A percentile compares a stretch with the other conserved stretches of the same genome.
Evolutionary conservation across 1,139 yeast species (phyloP).

Genomic region (Wickerhamiella infanticola): DNA sequence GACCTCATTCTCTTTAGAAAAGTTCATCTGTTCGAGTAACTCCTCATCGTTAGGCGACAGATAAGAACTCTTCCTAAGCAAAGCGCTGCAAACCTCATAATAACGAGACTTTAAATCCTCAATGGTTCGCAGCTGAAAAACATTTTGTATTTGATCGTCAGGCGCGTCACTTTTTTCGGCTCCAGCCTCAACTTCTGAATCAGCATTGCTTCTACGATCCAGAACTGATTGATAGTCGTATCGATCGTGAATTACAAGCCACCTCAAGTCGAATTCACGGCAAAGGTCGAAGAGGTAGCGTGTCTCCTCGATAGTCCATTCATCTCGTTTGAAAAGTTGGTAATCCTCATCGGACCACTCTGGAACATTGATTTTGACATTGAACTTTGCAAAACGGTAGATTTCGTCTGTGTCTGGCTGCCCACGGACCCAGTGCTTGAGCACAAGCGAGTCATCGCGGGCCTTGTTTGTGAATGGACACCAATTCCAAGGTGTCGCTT

Average conservation of each 20-base stretch:
- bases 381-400: conserved; percentile 62
- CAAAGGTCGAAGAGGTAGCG: conserved; percentile 59
- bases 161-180: conserved; percentile 9
- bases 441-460: conserved; percentile 31
- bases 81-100: conserved; percentile 41
- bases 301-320: conserved; percentile 73
- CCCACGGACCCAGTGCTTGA: conserved; percentile 84
- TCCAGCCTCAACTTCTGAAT: background rate
- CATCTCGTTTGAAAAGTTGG: conserved; percentile 25
- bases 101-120: conserved; percentile 80
- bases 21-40: conserved; percentile 31
- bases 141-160: conserved; percentile 6
- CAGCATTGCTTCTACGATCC: background rate
- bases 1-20: conserved; percentile 50
- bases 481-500: conserved; percentile 72
- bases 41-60: conserved; percentile 25
- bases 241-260: conserved; percentile 75
- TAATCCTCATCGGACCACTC: conserved; percentile 54
- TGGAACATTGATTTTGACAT: conserved; percentile 57
- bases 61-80: conserved; percentile 32
- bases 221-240: conserved; percentile 28
- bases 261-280: conserved; percentile 58
- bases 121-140: conserved; percentile 27
- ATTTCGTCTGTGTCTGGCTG: conserved; percentile 32
- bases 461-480: conserved; percentile 44